Conservation (phyloP, 2,329 filamentous ascomycete genomes). For the Talaromyces verruculosus region DNA sequence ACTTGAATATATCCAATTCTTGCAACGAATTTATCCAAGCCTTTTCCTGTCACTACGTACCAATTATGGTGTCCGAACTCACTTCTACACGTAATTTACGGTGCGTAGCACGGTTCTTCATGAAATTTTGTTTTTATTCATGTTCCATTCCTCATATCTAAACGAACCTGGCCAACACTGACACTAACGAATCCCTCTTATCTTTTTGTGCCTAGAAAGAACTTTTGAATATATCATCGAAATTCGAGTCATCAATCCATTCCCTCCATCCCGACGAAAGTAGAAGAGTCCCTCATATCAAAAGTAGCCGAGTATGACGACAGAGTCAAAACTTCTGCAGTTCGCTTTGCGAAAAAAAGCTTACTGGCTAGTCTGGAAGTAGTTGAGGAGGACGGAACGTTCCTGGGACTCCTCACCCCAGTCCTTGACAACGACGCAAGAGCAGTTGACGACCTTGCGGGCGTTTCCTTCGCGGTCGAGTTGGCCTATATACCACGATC, state of each 20-base stretch:
- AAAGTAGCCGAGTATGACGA: not conserved
- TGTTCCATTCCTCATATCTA: slow-evolving; percentile 5
- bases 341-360: slow-evolving; percentile 43
- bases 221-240: not conserved
- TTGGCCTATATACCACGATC: slow-evolving; percentile 67
- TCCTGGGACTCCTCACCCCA: slow-evolving; percentile 99
- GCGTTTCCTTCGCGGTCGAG: slow-evolving; percentile 99
- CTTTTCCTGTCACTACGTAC: not conserved
- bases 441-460: slow-evolving; percentile 99
- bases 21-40: not conserved
- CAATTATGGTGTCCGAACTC: not conserved
- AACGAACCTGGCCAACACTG: not conserved
- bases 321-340: not conserved
- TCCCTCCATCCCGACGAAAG: not conserved
- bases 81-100: not conserved
- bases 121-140: not conserved
- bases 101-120: not conserved
- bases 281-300: not conserved
- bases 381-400: slow-evolving; percentile 98
- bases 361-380: slow-evolving; percentile 85
- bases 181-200: not conserved
- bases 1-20: not conserved
- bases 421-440: slow-evolving; percentile 98
- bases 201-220: not conserved
- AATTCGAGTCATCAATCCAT: not conserved